phyloP scores from a whole-genome alignment of 768 basidiomycete species.

The Russula vinacea region DNA sequence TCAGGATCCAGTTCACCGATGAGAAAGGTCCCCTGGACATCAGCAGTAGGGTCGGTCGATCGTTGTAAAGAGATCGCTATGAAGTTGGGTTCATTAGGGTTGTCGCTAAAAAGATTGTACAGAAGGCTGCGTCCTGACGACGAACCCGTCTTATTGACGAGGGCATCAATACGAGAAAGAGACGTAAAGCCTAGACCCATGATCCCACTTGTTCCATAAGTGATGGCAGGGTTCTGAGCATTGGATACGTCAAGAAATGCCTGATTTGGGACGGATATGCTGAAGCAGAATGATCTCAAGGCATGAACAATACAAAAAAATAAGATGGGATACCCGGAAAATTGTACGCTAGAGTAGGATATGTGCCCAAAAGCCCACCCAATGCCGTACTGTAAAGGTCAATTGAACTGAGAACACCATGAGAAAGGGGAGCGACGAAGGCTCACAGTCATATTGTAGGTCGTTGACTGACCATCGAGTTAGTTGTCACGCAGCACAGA shows the following conservation, averaged over 20 bases:
- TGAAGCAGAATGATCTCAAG: conserved; percentile 33
- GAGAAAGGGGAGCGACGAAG: no score
- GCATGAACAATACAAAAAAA: not conserved
- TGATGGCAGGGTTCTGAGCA: conserved; percentile 70
- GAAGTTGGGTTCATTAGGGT: conserved; percentile 71
- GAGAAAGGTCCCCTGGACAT: conserved; percentile 65
- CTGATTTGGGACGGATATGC: conserved; percentile 63
- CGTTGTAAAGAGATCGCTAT: conserved; percentile 75
- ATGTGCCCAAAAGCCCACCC: conserved; percentile 74
- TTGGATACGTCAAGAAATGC: conserved; percentile 62
- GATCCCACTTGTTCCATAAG: conserved; percentile 69
- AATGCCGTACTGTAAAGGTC: conserved; percentile 62
- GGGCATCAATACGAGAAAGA: conserved; percentile 67
- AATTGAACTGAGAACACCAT: not conserved
- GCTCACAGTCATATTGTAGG: conserved; percentile 31
- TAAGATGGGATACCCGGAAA: conserved; percentile 58
- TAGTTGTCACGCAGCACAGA: conserved; percentile 22
- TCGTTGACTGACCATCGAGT: conserved; percentile 29
- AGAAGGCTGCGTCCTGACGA: conserved; percentile 66
- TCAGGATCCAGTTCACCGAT: conserved; percentile 68
- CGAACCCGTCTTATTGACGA: conserved; percentile 54
- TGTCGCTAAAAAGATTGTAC: conserved; percentile 69
- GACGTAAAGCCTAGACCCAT: conserved; percentile 74
- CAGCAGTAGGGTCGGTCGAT: conserved; percentile 48
- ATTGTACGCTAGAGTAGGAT: conserved; percentile 57